Percentiles rank a stretch among this genome's conserved stretches.
phyloP scores from a whole-genome alignment of 2,329 filamentous ascomycete genomes.

The Proliferodiscus dingleyae region DNA sequence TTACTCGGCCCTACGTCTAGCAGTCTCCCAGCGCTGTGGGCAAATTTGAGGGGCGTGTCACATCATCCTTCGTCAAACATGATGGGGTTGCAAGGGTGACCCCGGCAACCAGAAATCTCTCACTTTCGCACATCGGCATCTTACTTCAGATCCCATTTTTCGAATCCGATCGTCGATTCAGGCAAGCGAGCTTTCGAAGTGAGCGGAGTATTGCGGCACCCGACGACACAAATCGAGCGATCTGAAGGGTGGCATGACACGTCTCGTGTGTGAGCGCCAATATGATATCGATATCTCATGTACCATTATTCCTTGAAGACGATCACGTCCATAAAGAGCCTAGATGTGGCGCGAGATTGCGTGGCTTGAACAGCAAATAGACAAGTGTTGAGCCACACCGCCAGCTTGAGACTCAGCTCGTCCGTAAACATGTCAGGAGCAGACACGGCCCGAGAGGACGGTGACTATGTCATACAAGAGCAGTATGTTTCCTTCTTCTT shows the following conservation, averaged over 20 bases:
- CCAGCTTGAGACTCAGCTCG: background rate
- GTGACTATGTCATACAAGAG: too few relatives aligned
- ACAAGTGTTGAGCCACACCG: background rate
- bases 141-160: background rate
- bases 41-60: constrained; percentile 13
- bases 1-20: background rate
- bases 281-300: background rate
- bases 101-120: too few relatives aligned
- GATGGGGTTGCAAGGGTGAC: background rate
- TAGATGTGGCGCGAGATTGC: constrained; percentile 2
- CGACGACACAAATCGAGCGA: background rate
- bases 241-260: background rate
- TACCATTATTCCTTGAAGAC: background rate
- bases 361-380: background rate
- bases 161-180: background rate
- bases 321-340: background rate
- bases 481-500: too few relatives aligned
- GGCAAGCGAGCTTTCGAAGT: background rate
- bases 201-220: background rate
- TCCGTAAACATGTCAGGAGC: background rate
- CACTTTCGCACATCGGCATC: too few relatives aligned
- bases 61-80: background rate
- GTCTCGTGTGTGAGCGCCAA: background rate
- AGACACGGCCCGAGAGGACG: too few relatives aligned
- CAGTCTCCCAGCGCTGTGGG: background rate